A percentile compares a stretch with the other conserved stretches of the same genome.
Conservation (phyloP, 2,329 filamentous ascomycete genomes). For the Beauveria bassiana region DNA sequence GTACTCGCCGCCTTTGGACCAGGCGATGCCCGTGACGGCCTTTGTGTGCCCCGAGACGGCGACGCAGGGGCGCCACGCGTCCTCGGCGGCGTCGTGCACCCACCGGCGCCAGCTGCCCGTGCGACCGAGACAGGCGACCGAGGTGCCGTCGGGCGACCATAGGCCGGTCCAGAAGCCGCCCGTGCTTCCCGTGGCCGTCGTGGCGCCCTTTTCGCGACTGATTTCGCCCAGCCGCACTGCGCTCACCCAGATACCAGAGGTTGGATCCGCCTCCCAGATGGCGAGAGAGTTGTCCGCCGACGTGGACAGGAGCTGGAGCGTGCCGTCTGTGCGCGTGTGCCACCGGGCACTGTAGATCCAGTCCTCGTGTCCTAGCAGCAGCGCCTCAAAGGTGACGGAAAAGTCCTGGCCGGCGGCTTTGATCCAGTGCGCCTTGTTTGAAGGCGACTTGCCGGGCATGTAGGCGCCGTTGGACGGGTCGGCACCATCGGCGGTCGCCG, state of each 20-base stretch:
- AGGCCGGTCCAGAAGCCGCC: conserved; percentile 95
- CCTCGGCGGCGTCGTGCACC: conserved; percentile 52
- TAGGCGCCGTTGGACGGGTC: conserved; percentile 53
- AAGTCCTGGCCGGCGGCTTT: conserved; percentile 54
- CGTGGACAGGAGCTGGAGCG: conserved; percentile 71
- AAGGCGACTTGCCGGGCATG: conserved; percentile 62
- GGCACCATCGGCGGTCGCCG: conserved; percentile 42
- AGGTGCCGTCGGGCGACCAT: conserved; percentile 72
- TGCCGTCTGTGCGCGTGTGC: conserved; percentile 45
- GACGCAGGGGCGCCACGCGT: conserved; percentile 68
- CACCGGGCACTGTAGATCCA: conserved; percentile 92
- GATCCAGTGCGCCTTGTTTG: conserved; percentile 83
- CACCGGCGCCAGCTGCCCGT: conserved; percentile 92
- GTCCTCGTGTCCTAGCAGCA: conserved; percentile 91
- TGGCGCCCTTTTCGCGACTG: conserved; percentile 88
- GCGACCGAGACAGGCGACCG: conserved; percentile 74
- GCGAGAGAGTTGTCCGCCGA: conserved; percentile 93
- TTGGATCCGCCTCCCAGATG: conserved; percentile 80
- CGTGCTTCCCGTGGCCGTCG: conserved; percentile 89
- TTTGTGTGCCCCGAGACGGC: conserved; percentile 79
- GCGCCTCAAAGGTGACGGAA: conserved; percentile 84
- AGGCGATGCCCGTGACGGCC: conserved; percentile 73
- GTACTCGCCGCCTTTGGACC: conserved; percentile 76
- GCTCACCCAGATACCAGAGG: conserved; percentile 87
- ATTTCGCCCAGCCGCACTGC: conserved; percentile 83